Base-by-base conservation (phyloP, 495 filamentous ascomycete species). In the Xeromyces bisporus region DNA sequence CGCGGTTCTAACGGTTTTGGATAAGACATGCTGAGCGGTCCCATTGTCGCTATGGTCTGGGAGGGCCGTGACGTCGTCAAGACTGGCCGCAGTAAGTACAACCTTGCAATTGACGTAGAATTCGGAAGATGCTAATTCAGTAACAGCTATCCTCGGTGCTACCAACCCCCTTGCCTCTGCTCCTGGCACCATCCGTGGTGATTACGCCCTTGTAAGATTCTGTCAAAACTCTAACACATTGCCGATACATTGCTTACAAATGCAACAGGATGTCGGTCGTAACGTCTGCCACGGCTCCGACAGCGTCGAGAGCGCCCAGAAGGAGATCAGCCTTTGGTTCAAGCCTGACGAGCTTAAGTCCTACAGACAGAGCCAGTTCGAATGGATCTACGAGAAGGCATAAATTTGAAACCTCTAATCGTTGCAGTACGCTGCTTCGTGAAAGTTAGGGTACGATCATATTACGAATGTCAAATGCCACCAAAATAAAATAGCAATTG, bases 201-300 rank as follows among this genome's bases (percentile, higher is more conserved):
- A 85, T 61, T 83, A 50, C 52, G 71, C 71, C 47, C 70, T 75
- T 33, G 66, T 70, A 56, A 50, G 62, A 42, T 11, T 7, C 20
- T 9, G 20, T 20, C 14, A 15, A 28, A 6, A 18, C 17, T 10
- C 14, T 6, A 8, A 29, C 28, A 9, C 9, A 15, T 29, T 15
- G 13, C 3, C 15, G 7, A 6, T 5, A 29, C 9, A 9, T 23
- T 12, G 31, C 26, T 18, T 34, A 46, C 2, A 39, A 28, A 35
- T 33, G 26, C n/a, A 8, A 5, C 38, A 77, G 72, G 81, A 86
- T 50, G 80, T 89, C 49, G 89, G 89, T 64, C 84, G 89, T 55
- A 97, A 97, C 71, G 82, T 97, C 62, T 94, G 89, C 76, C 89
- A 97, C 73, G 89, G 89, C 54, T 93, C 84, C 61, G 89, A 97